Evolutionary conservation across 1,284 basidiomycete species (phyloP), one percentile per base, ranked within the genome.

Genomic region (Trichosporon asahii): DNA sequence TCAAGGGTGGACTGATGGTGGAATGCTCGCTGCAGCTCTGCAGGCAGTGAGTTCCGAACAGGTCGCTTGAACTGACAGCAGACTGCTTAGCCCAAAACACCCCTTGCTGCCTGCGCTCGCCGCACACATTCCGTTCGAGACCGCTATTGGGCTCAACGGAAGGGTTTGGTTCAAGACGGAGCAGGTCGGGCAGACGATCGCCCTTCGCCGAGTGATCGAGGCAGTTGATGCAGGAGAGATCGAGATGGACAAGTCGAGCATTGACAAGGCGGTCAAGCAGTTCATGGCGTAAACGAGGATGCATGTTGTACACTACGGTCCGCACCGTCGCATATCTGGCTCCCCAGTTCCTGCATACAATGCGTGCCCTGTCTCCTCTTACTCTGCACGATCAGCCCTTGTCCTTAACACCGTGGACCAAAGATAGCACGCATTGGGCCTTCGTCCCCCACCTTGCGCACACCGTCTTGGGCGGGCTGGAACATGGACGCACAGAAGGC

Each of bases 81-180:
- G 85, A 37, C 76, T 85, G 21, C 77, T 85, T 14, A 78, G 75
- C 29, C 80, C 84, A 7, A 80, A 83, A 68, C 76, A 80, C 74
- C 79, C 81, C 1, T 70, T 85, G 18, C 76, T 86, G 11, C 76
- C 76, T 2, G 64, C 73, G 14, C 76, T 76, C 27, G 79, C 77
- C n/a, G 76, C 73, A 29, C 76, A 76, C 65, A 80, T 80, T 40
- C 82, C 84, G 1, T 86, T 85, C 74, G 85, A 86, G 72, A 80
- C 84, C 0, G 85, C 85, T 0, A 83, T 86, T 15, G 86, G 85
- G 0, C 77, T 85, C 63, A 86, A 86, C 71, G 86, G 85, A 0
- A 76, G 84, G 9, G 77, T 86, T 67, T 86, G 86, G 86, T 77
- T 86, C 76, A 84, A 85, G 73, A 79, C 84, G 1, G 74, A 70